Percentiles rank a stretch among this genome's conserved stretches.
Evolutionary conservation across 192 early-diverging fungal species (phyloP).

Genomic region (Coemansia sp.): DNA sequence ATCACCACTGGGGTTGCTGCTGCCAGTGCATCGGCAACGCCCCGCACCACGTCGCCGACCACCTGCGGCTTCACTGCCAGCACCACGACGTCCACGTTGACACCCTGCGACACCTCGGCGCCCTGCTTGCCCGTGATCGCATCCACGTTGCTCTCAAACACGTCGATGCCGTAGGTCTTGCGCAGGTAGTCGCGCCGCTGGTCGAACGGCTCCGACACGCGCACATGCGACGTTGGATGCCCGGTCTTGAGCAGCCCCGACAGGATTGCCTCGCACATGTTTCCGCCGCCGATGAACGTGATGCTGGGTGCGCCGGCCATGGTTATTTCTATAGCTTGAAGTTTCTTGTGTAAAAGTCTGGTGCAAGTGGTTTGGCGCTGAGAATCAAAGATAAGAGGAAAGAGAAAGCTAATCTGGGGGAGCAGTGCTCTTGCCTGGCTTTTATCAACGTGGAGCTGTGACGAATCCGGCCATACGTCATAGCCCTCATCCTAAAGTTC

Average conservation of each 20-base stretch:
- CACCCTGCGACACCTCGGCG: slow-evolving; percentile 4
- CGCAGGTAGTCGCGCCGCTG: slow-evolving; percentile 62
- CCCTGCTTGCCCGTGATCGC: slow-evolving; percentile 52
- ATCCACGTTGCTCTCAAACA: slow-evolving; percentile 58
- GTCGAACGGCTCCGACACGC: slow-evolving; percentile 75
- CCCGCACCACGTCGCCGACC: slow-evolving; percentile 62
- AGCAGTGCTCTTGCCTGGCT: too few species aligned
- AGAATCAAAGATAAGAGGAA: background rate
- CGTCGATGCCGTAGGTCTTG: slow-evolving; percentile 59
- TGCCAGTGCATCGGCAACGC: slow-evolving; percentile 51
- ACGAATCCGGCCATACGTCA: too few species aligned
- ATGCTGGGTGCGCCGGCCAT: slow-evolving; percentile 30
- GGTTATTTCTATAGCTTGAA: background rate
- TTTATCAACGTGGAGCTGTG: too few species aligned
- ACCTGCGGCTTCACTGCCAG: slow-evolving; percentile 93
- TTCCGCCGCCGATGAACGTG: slow-evolving; percentile 85
- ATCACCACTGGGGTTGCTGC: slow-evolving; percentile 66
- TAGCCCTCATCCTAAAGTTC: too few species aligned
- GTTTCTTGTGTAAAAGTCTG: too few species aligned
- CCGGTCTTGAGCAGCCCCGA: slow-evolving; percentile 78
- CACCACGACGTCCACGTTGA: slow-evolving; percentile 62
- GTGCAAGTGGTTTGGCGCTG: background rate
- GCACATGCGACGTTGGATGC: slow-evolving; percentile 62
- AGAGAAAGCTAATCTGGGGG: background rate
- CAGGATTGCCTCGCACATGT: slow-evolving; percentile 93